phyloP scores from a whole-genome alignment of 805 yeast species.

The Candida nitratophila region DNA sequence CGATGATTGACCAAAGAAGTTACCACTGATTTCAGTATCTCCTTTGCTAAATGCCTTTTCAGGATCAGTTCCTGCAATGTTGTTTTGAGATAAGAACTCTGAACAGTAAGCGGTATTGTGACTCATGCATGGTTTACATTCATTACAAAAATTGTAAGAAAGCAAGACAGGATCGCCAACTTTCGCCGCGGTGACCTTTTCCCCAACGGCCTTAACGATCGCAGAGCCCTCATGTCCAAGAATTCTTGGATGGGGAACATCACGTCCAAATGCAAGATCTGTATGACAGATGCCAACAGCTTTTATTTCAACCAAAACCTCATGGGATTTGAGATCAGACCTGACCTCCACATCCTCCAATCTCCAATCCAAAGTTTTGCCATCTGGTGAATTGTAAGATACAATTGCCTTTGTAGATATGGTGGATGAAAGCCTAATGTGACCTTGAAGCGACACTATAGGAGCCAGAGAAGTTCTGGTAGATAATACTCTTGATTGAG shows the following conservation, averaged over 20 bases:
- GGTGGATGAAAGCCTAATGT: too few species aligned
- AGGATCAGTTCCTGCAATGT: not conserved
- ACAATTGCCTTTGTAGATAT: not conserved
- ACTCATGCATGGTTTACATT: not conserved
- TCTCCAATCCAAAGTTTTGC: not conserved
- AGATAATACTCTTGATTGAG: too few species aligned
- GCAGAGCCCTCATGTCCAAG: constrained; percentile 36
- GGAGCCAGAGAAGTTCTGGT: too few species aligned
- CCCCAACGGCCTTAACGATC: constrained; percentile 38
- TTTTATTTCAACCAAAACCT: constrained; percentile 46
- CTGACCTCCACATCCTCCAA: not conserved
- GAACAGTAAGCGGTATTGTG: not conserved
- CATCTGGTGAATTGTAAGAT: not conserved
- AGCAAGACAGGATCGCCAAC: constrained; percentile 31
- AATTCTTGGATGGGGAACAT: constrained; percentile 16
- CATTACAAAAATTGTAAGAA: not conserved
- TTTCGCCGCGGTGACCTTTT: constrained; percentile 32
- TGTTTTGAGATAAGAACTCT: not conserved
- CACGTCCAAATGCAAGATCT: constrained; percentile 46
- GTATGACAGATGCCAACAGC: constrained; percentile 68
- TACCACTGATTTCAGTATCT: not conserved
- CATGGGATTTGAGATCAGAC: constrained; percentile 13
- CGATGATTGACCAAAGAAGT: not conserved
- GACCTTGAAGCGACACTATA: too few species aligned
- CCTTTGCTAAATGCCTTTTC: not conserved